Conservation (phyloP, 345 rosid genomes). For the Eucalyptus cloeziana region DNA sequence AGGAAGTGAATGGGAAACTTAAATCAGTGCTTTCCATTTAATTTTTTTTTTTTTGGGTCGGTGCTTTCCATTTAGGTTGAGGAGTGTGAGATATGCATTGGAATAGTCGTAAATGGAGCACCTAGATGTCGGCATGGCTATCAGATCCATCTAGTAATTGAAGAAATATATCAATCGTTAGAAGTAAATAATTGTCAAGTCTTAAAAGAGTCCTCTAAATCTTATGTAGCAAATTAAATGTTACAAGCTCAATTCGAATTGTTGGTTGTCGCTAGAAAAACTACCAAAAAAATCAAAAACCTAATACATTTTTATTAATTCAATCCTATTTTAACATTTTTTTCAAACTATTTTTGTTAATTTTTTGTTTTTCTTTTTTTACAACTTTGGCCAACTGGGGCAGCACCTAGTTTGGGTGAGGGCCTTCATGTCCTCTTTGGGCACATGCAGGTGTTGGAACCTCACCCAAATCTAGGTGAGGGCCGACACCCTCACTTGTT, state of each 20-base stretch:
- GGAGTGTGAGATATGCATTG: neutral
- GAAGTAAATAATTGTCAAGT: neutral
- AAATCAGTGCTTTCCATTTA: neutral
- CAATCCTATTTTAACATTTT: too few species aligned
- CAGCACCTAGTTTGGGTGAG: neutral
- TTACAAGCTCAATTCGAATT: neutral
- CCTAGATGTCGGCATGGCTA: neutral
- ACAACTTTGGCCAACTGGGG: rapidly evolving
- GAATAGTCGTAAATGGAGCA: neutral
- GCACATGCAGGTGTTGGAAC: rapidly evolving
- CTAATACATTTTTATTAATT: too few species aligned
- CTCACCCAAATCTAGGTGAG: neutral
- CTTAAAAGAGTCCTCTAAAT: neutral
- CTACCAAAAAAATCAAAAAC: neutral
- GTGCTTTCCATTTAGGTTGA: neutral
- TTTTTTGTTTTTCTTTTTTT: too few species aligned
- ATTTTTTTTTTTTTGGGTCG: too few species aligned
- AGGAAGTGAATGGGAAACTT: neutral
- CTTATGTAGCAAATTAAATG: neutral
- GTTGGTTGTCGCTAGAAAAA: neutral
- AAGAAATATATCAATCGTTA: neutral
- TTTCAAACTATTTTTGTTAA: too few species aligned
- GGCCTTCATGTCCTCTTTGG: neutral
- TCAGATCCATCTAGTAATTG: neutral
- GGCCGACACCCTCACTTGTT: neutral